Evolutionary conservation across 2,329 filamentous ascomycete genomes (phyloP).

Genomic region (Thelonectria rubi): DNA sequence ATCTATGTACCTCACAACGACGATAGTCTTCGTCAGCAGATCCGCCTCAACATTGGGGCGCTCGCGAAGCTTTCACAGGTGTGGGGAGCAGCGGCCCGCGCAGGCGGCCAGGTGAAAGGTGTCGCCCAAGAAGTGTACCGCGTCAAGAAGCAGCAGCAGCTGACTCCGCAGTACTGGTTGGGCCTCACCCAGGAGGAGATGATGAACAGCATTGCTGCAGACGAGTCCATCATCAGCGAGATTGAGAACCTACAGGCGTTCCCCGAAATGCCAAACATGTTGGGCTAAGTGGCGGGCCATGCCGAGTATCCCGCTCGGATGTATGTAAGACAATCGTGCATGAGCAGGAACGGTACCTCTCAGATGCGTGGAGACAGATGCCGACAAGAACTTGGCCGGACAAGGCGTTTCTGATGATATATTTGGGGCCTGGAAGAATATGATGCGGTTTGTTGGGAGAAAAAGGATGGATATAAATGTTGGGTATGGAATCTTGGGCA

Average conservation of each 20-base stretch:
- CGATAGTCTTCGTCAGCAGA: slow-evolving; percentile 75
- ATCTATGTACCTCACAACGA: slow-evolving; percentile 68
- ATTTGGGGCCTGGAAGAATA: background rate
- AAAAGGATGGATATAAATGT: background rate
- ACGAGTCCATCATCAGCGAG: slow-evolving; percentile 68
- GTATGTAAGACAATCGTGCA: slow-evolving; percentile 6
- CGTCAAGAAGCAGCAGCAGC: slow-evolving; percentile 64
- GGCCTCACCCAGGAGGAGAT: slow-evolving; percentile 64
- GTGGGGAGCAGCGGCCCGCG: slow-evolving; percentile 77
- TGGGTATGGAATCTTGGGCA: background rate
- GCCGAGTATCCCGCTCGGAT: slow-evolving; percentile 2
- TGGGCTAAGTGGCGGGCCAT: slow-evolving; percentile 29
- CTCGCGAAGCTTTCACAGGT: slow-evolving; percentile 73
- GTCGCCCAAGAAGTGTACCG: slow-evolving; percentile 81
- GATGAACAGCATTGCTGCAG: slow-evolving; percentile 62
- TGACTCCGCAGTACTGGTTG: slow-evolving; percentile 63
- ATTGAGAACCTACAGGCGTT: slow-evolving; percentile 54
- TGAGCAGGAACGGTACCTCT: background rate
- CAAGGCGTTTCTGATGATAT: background rate
- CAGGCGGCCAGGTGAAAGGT: slow-evolving; percentile 76
- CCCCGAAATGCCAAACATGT: slow-evolving; percentile 29
- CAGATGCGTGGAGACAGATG: slow-evolving; percentile 3
- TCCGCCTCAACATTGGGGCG: slow-evolving; percentile 81
- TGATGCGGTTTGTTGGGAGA: background rate
- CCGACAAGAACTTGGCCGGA: background rate